Evolutionary conservation across 2,329 filamentous ascomycete species (phyloP).

Genomic region (Colletotrichum brevisporum): DNA sequence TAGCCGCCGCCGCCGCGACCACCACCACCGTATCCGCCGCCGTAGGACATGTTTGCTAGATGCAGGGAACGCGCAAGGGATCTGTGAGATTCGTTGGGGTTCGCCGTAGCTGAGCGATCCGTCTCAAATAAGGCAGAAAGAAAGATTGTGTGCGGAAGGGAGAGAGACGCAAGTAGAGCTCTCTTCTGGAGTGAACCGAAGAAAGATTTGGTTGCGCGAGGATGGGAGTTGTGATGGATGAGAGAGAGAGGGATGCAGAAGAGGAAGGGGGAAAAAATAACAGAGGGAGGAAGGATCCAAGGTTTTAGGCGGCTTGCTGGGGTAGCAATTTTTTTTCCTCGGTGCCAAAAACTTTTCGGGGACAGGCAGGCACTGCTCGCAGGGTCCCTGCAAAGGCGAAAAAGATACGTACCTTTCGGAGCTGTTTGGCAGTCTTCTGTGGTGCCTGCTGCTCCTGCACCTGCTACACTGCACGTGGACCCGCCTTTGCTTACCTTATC

Average conservation of each 20-base stretch:
- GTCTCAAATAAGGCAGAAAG: constrained; percentile 17
- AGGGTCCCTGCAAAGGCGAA: constrained; percentile 38
- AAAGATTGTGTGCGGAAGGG: constrained; percentile 29
- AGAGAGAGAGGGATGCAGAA: constrained; percentile 36
- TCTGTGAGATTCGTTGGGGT: constrained; percentile 8
- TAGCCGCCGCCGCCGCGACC: constrained; percentile 48
- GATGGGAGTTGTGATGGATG: constrained; percentile 35
- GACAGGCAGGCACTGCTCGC: constrained; percentile 27
- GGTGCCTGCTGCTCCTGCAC: neutral
- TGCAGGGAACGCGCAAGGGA: constrained; percentile 18
- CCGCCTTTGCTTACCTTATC: constrained; percentile 20
- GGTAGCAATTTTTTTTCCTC: constrained; percentile 38
- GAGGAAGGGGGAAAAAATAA: constrained; percentile 15
- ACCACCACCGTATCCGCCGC: constrained; percentile 51
- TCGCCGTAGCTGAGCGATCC: constrained; percentile 22
- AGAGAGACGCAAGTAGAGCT: constrained; percentile 22
- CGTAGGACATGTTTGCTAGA: constrained; percentile 61
- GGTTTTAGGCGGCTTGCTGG: constrained; percentile 33
- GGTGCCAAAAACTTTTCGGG: constrained; percentile 38
- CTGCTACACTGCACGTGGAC: constrained; percentile 4
- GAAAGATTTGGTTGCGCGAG: constrained; percentile 33
- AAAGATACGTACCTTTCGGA: constrained; percentile 29
- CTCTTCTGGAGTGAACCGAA: constrained; percentile 36
- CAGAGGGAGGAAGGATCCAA: constrained; percentile 24
- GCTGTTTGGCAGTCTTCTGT: neutral